phyloP scores from a whole-genome alignment of 306 rosid genomes.

The Gastrolobium bilobum region DNA sequence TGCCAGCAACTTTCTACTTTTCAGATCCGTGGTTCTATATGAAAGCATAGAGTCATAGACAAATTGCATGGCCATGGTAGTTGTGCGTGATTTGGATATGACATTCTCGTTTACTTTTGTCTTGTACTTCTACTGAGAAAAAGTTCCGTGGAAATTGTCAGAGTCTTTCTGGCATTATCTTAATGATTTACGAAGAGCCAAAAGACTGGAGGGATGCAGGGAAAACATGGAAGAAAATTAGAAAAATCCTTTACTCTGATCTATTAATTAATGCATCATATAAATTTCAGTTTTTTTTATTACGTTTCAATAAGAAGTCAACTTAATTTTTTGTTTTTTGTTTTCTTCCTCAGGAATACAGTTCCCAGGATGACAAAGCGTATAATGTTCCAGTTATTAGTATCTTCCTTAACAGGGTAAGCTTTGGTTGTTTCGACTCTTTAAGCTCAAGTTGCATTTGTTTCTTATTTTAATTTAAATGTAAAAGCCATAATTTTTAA shows the following conservation, averaged over 20 bases:
- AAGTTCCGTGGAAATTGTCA: conserved; percentile 36
- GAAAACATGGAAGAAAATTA: not conserved
- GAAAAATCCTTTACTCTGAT: not conserved
- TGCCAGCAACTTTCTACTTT: conserved; percentile 30
- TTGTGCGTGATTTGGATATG: conserved; percentile 32
- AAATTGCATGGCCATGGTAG: not conserved
- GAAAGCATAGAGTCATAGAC: not conserved
- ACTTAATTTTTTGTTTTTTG: not conserved
- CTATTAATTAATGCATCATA: not conserved
- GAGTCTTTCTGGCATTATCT: not conserved
- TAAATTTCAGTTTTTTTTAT: not conserved
- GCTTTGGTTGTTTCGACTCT: not conserved
- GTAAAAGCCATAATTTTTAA: too few species aligned
- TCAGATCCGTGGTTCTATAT: not conserved
- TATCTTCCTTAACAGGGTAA: conserved; percentile 88
- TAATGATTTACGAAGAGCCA: not conserved
- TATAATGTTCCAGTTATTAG: conserved; percentile 62
- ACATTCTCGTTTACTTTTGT: not conserved
- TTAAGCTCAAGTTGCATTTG: not conserved
- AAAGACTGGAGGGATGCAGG: not conserved
- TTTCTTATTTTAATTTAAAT: not conserved
- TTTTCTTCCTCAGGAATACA: conserved; percentile 56
- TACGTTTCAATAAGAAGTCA: not conserved
- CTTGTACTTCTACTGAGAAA: not conserved
- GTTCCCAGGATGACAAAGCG: conserved; percentile 73